Percentiles rank a stretch among this genome's conserved stretches.
Evolutionary conservation across 345 rosid genomes (phyloP).

Genomic region (Barbarea vulgaris): DNA sequence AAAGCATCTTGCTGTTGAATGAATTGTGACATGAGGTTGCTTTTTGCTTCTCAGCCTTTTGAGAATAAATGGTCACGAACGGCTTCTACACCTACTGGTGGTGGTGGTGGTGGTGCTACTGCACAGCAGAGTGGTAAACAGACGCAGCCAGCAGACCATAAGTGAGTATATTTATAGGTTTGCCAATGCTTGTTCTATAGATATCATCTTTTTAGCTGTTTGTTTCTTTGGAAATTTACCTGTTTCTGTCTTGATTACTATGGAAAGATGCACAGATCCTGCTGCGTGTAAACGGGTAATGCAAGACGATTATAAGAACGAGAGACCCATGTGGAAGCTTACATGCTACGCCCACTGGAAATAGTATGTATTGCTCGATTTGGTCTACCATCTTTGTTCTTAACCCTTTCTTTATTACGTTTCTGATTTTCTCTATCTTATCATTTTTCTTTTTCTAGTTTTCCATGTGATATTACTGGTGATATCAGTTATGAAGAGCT

Average conservation of each 20-base stretch:
- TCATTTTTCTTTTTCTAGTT: conserved; percentile 45
- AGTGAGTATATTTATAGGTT: conserved; percentile 44
- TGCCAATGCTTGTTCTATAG: conserved; percentile 11
- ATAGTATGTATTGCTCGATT: conserved; percentile 51
- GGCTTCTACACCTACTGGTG: conserved; percentile 41
- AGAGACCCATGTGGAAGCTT: conserved; percentile 89
- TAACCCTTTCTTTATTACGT: not conserved
- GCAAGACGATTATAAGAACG: conserved; percentile 72
- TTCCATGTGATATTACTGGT: conserved; percentile 70
- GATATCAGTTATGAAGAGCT: conserved; percentile 86
- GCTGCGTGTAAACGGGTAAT: conserved; percentile 67
- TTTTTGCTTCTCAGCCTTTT: conserved; percentile 56
- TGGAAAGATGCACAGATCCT: conserved; percentile 80
- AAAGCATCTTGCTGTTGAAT: not conserved
- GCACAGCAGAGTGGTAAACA: conserved; percentile 56
- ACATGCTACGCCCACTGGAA: conserved; percentile 85
- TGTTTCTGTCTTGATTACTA: not conserved
- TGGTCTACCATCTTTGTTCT: conserved; percentile 16
- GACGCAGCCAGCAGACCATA: conserved; percentile 59
- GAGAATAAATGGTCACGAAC: conserved; percentile 76
- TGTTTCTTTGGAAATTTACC: conserved; percentile 10
- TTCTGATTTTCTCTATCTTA: conserved; percentile 12
- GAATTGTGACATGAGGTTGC: conserved; percentile 5
- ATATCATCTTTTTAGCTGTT: conserved; percentile 2
- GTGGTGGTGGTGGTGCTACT: conserved; percentile 44